Evolutionary conservation across 495 filamentous ascomycete species (phyloP), one percentile per base, ranked within the genome.

Genomic region (Margaritispora aquatica): DNA sequence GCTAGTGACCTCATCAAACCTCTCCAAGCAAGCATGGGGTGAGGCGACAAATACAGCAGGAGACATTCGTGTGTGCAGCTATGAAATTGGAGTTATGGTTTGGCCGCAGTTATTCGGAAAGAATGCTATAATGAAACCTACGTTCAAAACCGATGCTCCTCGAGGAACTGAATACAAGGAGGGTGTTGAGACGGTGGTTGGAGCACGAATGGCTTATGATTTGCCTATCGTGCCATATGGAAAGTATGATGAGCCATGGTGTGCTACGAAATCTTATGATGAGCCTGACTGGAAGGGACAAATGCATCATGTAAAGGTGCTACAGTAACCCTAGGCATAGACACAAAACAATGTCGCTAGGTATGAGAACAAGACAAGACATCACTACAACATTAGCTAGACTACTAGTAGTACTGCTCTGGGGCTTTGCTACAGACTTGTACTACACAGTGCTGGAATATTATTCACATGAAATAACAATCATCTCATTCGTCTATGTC

Each of bases 21-120:
- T 96, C 2, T 93, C 88, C 0, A 95, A 84, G 56, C 92, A 96
- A 68, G 92, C 92, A 0, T 96, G 92, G 92, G 92, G 92, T n/a
- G 80, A 83, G 17, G 74, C 73, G 17, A 50, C 69, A 7, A 81
- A 80, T 55, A 62, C 70, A 7, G 66, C 70, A 11, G 81, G 81
- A 1, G 80, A 88, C 65, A 77, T 90, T 10, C 77, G 83, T 17
- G 81, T 96, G 21, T 85, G 83, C 60, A 94, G 89, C 36, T 97
- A 87, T 73, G 92, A 97, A 70, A 80, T 90, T 46, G 92, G 92
- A 0, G 90, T 97, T 3, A 65, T 96, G 29, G 83, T 96, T 0
- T 94, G 90, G 88, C 92, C 92, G 1, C 81, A 71, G 36, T 68
- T 97, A 31, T 87, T 85, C 52, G 71, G 74, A 22, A 71, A 74